Base-by-base conservation (phyloP, 352 stramenopile genomes). In the Phytophthora colocasiae region DNA sequence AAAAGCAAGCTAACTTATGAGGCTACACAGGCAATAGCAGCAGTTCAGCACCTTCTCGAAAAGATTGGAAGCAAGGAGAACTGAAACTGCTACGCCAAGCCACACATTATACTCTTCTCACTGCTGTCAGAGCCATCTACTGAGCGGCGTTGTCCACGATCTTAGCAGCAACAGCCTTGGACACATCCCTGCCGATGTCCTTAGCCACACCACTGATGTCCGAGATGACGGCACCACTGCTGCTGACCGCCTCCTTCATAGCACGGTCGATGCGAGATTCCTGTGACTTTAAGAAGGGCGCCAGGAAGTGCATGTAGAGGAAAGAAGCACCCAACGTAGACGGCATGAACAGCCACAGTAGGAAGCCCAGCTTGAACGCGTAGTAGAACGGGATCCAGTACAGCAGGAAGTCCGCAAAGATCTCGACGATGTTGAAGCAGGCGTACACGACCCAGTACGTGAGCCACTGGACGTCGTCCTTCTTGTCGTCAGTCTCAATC, bases 361-460 rank as follows among this genome's bases (percentile, higher is more conserved):
- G 86, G 81, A 99, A 99, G 47, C 95, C 96, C 22, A 99, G 69
- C 87, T 99, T 99, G 83, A 99, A 98, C 11, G 94, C 90, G 74
- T 98, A 99, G 83, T 99, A 99, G 77, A 99, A 99, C 14, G 97
- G 97, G 75, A 99, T 98, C 95, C 94, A 98, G 76, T 98, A 98
- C 5, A 99, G 76, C 39, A 99, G 73, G 45, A 98, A 93, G 73
- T 98, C 93, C n/a, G 88, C 83, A 72, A 99, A 99, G 29, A 97
- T 88, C 78, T 99, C 97, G 38, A 99, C 83, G 45, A 99, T 90
- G 66, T 91, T 98, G 81, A 99, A 99, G 78, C 97, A 98, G 11
- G 94, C 91, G 80, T 98, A 99, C 24, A 99, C 92, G 71, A 99
- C 92, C 97, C 97, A 99, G 81, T 99, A 99, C 24, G 98, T 98